Conservation (phyloP, 2,329 filamentous ascomycete species). For the Fusarium nurragi region DNA sequence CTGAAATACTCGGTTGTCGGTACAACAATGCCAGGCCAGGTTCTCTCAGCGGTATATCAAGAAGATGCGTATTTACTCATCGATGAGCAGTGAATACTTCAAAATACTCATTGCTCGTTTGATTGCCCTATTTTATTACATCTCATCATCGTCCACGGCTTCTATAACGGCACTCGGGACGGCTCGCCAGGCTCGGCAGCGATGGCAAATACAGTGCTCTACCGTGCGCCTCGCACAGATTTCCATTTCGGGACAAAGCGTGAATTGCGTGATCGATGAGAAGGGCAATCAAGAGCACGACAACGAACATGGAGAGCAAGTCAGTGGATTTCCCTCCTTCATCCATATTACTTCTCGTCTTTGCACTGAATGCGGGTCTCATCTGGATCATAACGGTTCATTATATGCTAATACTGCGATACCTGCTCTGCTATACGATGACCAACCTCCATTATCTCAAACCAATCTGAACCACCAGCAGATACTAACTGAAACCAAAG, state of each 20-base stretch:
- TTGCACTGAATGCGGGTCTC: slow-evolving; percentile 29
- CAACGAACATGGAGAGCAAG: slow-evolving; percentile 1
- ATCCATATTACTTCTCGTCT: slow-evolving; percentile 29
- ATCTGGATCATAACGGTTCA: slow-evolving; percentile 19
- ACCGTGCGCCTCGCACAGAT: slow-evolving; percentile 11
- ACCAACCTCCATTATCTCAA: slow-evolving; percentile 4
- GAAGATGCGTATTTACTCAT: background rate
- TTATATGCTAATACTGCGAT: slow-evolving; percentile 34
- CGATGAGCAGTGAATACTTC: background rate
- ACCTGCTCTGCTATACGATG: slow-evolving; percentile 8
- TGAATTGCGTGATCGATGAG: slow-evolving; percentile 34
- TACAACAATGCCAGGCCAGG: background rate
- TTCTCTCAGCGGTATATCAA: too few species aligned
- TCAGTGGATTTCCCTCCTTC: slow-evolving; percentile 23
- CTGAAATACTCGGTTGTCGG: slow-evolving; percentile 23
- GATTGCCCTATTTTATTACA: background rate
- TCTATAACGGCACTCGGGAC: slow-evolving; percentile 27
- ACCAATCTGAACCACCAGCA: slow-evolving; percentile 11
- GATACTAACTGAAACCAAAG: slow-evolving; percentile 11
- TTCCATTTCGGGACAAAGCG: slow-evolving; percentile 26
- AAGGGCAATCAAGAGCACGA: slow-evolving; percentile 17
- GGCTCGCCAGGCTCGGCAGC: slow-evolving; percentile 32
- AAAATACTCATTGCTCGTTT: background rate
- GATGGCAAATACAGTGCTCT: slow-evolving; percentile 5
- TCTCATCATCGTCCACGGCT: background rate